phyloP scores from a whole-genome alignment of 345 rosid species.

The Euphorbia tirucalli region DNA sequence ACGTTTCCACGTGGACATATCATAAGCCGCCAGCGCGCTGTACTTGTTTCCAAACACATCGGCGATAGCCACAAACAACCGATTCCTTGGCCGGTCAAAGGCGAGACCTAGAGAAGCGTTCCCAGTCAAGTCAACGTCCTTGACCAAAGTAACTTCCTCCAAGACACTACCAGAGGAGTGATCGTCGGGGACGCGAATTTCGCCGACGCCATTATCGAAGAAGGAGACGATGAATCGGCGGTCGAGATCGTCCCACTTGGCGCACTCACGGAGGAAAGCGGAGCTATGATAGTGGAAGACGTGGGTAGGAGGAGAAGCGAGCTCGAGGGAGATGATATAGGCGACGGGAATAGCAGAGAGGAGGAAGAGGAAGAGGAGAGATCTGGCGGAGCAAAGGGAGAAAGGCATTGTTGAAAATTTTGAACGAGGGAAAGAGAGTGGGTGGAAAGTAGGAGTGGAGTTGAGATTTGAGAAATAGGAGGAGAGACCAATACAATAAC shows the following conservation, averaged over 20 bases:
- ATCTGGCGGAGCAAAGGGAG: conserved; percentile 37
- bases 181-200: conserved; percentile 48
- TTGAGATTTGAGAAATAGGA: no score
- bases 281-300: conserved; percentile 69
- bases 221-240: conserved; percentile 76
- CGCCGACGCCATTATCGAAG: conserved; percentile 74
- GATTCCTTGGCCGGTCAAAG: conserved; percentile 64
- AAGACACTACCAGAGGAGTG: conserved; percentile 27
- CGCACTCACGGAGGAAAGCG: conserved; percentile 76
- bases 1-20: conserved; percentile 77
- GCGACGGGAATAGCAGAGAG: conserved; percentile 69
- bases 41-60: conserved; percentile 58
- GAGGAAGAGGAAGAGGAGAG: conserved; percentile 42
- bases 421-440: not conserved
- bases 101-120: conserved; percentile 66
- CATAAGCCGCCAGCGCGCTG: conserved; percentile 76
- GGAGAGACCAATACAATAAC: no score
- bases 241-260: conserved; percentile 77
- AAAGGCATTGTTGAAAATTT: conserved; percentile 23
- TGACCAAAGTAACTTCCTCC: conserved; percentile 54
- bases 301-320: conserved; percentile 51
- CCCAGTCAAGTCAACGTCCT: conserved; percentile 63
- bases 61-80: conserved; percentile 64
- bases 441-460: not conserved
- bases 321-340: conserved; percentile 58